Conservation (phyloP, 345 rosid species). For the Psidium friedrichsthalianum region DNA sequence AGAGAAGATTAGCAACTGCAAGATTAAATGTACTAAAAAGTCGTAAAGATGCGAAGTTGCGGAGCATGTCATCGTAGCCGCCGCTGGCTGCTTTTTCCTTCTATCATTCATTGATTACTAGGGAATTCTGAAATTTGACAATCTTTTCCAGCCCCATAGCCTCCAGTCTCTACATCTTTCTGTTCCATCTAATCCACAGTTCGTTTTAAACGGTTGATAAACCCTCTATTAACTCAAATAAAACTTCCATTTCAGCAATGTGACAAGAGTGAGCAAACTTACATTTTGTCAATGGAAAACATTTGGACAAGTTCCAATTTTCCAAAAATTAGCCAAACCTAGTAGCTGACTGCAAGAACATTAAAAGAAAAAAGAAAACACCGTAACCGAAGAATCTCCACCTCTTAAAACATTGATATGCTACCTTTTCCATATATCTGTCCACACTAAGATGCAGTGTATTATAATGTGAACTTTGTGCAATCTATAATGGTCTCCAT, state of each 20-base stretch:
- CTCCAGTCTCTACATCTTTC: not conserved
- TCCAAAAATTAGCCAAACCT: not conserved
- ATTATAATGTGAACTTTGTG: not conserved
- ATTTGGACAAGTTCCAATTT: not conserved
- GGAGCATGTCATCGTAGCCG: not conserved
- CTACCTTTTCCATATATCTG: no score
- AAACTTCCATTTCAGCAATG: not conserved
- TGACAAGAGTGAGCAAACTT: not conserved
- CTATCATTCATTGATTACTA: not conserved
- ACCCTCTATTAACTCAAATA: not conserved
- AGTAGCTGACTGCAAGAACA: not conserved
- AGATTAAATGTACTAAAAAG: not conserved
- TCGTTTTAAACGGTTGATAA: not conserved
- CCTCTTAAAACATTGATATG: not conserved
- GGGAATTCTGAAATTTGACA: not conserved
- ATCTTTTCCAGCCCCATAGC: not conserved
- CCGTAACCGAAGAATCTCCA: not conserved
- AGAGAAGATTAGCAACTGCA: not conserved
- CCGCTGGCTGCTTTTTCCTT: not conserved
- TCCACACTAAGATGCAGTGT: not conserved
- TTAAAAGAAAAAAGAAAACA: not conserved
- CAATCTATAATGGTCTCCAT: not conserved
- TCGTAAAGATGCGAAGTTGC: not conserved
- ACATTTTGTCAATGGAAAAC: not conserved
- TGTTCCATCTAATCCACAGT: not conserved